Conservation (phyloP, 2,329 filamentous ascomycete genomes). For the Beauveria australis region DNA sequence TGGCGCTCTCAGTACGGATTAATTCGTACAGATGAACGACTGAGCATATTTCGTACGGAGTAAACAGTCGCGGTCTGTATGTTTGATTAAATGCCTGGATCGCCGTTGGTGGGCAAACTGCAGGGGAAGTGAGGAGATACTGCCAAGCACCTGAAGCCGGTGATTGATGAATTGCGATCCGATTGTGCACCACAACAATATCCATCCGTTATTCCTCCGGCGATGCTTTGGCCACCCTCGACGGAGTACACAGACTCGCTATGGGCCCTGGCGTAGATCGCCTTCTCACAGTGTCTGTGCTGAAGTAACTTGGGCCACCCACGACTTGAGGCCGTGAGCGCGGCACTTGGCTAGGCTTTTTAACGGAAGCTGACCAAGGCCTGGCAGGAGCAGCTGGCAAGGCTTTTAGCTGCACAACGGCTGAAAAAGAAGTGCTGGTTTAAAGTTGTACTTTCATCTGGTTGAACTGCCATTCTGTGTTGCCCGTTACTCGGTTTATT, state of each 20-base stretch:
- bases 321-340: not conserved
- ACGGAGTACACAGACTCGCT: not conserved
- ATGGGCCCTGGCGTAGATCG: slow-evolving; percentile 6
- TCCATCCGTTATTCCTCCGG: not conserved
- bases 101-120: not conserved
- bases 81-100: not conserved
- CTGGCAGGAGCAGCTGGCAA: not conserved
- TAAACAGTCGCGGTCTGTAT: not conserved
- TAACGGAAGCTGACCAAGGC: not conserved
- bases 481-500: not conserved
- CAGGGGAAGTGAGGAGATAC: not conserved
- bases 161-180: not conserved
- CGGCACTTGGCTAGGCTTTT: not conserved
- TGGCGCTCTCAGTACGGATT: no score
- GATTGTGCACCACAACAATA: not conserved
- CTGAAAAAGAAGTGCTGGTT: not conserved
- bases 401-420: not conserved
- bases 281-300: slow-evolving; percentile 1
- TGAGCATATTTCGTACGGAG: no score
- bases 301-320: not conserved
- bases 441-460: not conserved
- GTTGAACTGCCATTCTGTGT: not conserved
- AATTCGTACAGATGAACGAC: no score
- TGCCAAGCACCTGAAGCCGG: not conserved
- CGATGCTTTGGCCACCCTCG: not conserved